These are phyloP conservation scores for Epichloe bromicola DNA, from an alignment of 2,329 filamentous ascomycete genomes.

Conservation along the genomic window DNA sequence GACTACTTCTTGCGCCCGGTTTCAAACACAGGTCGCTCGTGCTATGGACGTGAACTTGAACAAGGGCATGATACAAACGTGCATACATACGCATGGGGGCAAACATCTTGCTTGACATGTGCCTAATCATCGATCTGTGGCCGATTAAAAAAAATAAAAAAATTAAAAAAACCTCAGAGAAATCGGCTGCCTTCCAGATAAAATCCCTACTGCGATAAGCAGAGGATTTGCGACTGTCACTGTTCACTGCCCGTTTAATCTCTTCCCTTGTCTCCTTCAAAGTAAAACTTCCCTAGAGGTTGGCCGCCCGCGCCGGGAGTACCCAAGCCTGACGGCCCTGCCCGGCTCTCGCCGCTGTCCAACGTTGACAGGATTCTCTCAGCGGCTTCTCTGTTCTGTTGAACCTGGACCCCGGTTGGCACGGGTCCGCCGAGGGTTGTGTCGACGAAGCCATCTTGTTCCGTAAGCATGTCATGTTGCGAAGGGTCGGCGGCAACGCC, in stretches of 20 bases:
- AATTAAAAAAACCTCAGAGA: not conserved
- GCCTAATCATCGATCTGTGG: not conserved
- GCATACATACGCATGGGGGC: too few species aligned
- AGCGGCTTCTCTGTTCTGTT: conserved; percentile 37
- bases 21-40: conserved; percentile 3
- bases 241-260: conserved; percentile 2
- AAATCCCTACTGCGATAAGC: not conserved
- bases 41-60: not conserved
- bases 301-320: conserved; percentile 32
- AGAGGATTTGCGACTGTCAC: not conserved
- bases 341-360: conserved; percentile 34
- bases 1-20: not conserved
- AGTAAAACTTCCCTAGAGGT: conserved; percentile 45
- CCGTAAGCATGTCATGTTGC: conserved; percentile 30
- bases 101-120: too few species aligned
- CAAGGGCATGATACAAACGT: not conserved
- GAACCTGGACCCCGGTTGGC: conserved; percentile 21
- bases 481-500: conserved; percentile 47
- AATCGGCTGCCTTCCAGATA: not conserved
- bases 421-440: conserved; percentile 48
- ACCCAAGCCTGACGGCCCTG: conserved; percentile 25
- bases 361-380: conserved; percentile 50
- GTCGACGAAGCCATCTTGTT: conserved; percentile 47
- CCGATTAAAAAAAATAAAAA: not conserved
- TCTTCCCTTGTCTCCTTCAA: conserved; percentile 34